Conservation (phyloP, 495 filamentous ascomycete genomes). For the Extremus antarcticus region DNA sequence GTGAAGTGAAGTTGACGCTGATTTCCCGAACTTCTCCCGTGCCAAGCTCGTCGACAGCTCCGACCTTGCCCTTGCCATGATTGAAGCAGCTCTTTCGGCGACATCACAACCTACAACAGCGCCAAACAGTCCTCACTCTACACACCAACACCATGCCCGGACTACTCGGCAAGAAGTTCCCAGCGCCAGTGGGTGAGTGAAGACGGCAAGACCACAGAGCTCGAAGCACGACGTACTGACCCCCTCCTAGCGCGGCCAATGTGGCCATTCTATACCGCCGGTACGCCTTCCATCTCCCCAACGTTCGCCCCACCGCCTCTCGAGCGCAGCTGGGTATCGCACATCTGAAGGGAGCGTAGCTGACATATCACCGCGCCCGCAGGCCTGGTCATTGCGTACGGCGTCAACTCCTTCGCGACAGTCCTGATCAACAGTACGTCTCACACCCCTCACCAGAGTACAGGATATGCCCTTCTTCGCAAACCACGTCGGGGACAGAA, state of each 20-base stretch:
- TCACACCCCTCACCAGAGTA: neutral
- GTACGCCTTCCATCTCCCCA: conserved; percentile 47
- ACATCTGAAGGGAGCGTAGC: no score
- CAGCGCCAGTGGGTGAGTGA: conserved; percentile 65
- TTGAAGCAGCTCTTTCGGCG: no score
- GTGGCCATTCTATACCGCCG: conserved; percentile 85
- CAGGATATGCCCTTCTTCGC: no score
- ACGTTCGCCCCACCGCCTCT: no score
- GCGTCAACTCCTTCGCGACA: conserved; percentile 67
- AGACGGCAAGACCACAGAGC: conserved; percentile 8
- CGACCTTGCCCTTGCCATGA: no score
- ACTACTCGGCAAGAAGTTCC: conserved; percentile 89
- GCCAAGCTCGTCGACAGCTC: neutral
- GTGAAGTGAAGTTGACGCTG: neutral
- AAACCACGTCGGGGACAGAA: neutral
- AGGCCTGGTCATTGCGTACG: conserved; percentile 76
- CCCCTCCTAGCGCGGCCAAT: conserved; percentile 61
- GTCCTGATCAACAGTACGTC: conserved; percentile 54
- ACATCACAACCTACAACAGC: no score
- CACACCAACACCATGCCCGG: conserved; percentile 5
- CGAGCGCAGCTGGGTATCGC: no score
- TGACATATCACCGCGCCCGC: no score
- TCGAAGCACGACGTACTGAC: conserved; percentile 3
- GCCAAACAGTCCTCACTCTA: no score
- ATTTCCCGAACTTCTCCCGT: neutral